These are phyloP conservation scores for Tuber indicum DNA, from an alignment of 495 filamentous ascomycete genomes.

Conservation along the genomic window DNA sequence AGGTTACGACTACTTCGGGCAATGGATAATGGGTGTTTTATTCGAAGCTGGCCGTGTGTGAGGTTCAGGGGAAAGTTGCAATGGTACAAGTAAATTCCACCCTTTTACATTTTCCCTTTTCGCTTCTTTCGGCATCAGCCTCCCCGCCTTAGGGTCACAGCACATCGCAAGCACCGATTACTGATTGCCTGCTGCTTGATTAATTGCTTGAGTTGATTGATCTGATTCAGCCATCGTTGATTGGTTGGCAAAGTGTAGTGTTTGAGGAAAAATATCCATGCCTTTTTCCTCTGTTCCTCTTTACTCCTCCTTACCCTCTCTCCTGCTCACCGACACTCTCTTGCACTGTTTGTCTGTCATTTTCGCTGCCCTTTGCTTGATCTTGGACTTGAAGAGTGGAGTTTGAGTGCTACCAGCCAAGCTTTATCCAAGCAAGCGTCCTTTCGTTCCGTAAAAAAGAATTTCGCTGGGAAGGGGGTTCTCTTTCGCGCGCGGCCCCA, in stretches of 20 bases:
- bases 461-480: background rate
- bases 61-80: background rate
- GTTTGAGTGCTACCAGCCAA: background rate
- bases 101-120: background rate
- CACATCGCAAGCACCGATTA: background rate
- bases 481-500: background rate
- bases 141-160: background rate
- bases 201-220: background rate
- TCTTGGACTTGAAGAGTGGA: background rate
- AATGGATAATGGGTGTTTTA: background rate
- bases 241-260: background rate
- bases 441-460: background rate
- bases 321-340: slow-evolving; percentile 4
- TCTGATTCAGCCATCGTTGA: background rate
- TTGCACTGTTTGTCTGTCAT: slow-evolving; percentile 13
- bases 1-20: background rate
- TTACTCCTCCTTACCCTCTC: slow-evolving; percentile 6
- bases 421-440: background rate
- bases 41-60: background rate
- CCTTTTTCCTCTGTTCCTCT: slow-evolving; percentile 11
- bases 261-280: background rate
- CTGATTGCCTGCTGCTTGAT: background rate
- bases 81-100: background rate
- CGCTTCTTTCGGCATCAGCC: background rate
- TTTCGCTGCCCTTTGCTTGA: slow-evolving; percentile 14